Evolutionary conservation across 176 grass and related monocot genomes (phyloP).

Genomic region (Aegilops tauschii): DNA sequence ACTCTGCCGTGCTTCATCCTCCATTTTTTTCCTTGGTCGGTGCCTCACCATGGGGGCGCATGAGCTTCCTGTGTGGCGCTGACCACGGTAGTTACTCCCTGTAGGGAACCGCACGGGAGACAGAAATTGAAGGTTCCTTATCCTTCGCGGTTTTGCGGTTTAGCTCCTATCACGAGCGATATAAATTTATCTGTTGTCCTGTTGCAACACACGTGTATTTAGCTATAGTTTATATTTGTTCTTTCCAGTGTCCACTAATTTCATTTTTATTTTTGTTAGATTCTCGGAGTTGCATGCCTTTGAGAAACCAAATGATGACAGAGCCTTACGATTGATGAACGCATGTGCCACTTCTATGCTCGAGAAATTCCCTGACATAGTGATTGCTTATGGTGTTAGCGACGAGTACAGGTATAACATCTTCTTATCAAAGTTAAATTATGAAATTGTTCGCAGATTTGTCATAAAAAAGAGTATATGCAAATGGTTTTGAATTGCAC

Average conservation of each 20-base stretch:
- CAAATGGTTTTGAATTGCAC: not conserved
- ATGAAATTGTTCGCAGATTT: too few species aligned
- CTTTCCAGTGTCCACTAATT: slow-evolving; percentile 13
- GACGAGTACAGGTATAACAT: slow-evolving; percentile 73
- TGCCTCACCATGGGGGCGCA: too few species aligned
- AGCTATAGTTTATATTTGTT: too few species aligned
- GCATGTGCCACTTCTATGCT: slow-evolving; percentile 66
- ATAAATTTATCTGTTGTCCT: too few species aligned
- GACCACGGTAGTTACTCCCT: not conserved
- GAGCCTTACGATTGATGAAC: slow-evolving; percentile 64
- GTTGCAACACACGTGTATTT: too few species aligned
- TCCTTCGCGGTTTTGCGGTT: not conserved
- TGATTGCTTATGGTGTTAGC: slow-evolving; percentile 85
- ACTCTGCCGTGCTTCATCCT: too few species aligned
- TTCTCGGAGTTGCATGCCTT: slow-evolving; percentile 63
- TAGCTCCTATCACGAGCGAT: too few species aligned
- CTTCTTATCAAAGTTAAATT: not conserved
- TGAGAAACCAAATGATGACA: slow-evolving; percentile 73
- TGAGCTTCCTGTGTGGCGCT: not conserved
- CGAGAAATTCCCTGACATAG: slow-evolving; percentile 62
- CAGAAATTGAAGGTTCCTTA: not conserved
- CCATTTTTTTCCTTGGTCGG: too few species aligned
- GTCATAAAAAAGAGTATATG: too few species aligned
- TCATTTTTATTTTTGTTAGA: slow-evolving; percentile 33
- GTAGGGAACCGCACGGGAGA: not conserved